A percentile compares a stretch with the other conserved stretches of the same genome.
Evolutionary conservation across 331 rosid genomes (phyloP).

Genomic region (Saraca asoca): DNA sequence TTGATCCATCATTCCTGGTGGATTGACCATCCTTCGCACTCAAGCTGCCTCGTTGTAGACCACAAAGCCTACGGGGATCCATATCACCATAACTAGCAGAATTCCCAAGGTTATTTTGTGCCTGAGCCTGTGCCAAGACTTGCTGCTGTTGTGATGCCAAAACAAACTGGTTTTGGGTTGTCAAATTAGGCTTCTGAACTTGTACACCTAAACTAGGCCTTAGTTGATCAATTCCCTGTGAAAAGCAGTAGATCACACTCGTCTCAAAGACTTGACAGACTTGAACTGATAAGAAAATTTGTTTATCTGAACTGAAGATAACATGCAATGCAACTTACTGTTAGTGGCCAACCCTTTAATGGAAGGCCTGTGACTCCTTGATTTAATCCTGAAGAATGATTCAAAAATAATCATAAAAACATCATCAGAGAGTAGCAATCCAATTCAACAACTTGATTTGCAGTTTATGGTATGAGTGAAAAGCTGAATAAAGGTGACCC

Average conservation of each 20-base stretch:
- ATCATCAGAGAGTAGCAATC: conserved; percentile 16
- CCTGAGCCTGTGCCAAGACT: conserved; percentile 72
- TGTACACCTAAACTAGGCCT: conserved; percentile 78
- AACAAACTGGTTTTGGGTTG: conserved; percentile 59
- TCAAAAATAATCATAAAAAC: conserved; percentile 3
- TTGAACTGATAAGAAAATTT: conserved; percentile 1
- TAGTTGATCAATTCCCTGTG: conserved; percentile 83
- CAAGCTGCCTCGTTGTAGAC: conserved; percentile 66
- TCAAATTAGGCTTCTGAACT: conserved; percentile 74
- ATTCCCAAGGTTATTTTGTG: conserved; percentile 62
- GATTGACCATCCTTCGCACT: conserved; percentile 72
- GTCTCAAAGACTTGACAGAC: conserved; percentile 22
- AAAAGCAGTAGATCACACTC: conserved; percentile 31
- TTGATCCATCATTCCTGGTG: conserved; percentile 70
- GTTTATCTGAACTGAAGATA: conserved; percentile 15
- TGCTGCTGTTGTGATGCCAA: conserved; percentile 75
- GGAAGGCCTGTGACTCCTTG: conserved; percentile 74
- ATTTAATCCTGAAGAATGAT: conserved; percentile 60
- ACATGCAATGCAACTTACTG: conserved; percentile 68
- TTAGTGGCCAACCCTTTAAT: conserved; percentile 86
- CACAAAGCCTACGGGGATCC: conserved; percentile 78
- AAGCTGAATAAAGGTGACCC: background rate
- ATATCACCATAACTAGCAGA: conserved; percentile 64
- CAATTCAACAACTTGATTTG: background rate
- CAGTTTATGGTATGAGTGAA: background rate